Conservation (phyloP, 768 basidiomycete species). For the Brasilioporus rufonigricans region DNA sequence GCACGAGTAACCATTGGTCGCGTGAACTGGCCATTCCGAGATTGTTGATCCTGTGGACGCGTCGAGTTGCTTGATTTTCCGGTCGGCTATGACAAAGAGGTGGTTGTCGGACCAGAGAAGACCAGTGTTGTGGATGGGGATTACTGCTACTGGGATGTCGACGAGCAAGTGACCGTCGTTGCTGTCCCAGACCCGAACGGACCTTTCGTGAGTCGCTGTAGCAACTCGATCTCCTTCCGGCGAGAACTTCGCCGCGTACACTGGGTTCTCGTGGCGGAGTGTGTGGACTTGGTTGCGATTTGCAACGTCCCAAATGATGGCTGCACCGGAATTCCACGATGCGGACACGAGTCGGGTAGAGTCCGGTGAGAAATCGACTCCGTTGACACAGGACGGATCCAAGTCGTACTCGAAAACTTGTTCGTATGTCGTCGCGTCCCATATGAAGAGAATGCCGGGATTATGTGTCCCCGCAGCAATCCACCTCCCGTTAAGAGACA, state of each 20-base stretch:
- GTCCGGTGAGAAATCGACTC: too few species aligned
- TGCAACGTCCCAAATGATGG: too few species aligned
- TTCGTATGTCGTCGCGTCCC: too few species aligned
- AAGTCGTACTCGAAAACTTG: too few species aligned
- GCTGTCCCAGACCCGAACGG: conserved; percentile 1
- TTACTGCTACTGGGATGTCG: background rate
- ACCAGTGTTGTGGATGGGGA: conserved; percentile 1
- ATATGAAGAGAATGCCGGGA: too few species aligned
- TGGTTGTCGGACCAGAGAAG: conserved; percentile 5
- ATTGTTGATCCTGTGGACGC: background rate
- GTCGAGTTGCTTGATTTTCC: background rate
- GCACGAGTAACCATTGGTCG: too few species aligned
- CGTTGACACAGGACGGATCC: too few species aligned
- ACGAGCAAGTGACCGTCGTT: background rate
- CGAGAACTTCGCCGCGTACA: background rate
- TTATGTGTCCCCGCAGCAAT: background rate
- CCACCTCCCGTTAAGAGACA: background rate
- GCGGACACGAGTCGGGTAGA: too few species aligned
- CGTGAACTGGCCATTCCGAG: background rate
- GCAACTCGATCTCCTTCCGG: conserved; percentile 1
- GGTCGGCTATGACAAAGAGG: background rate
- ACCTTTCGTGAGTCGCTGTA: background rate
- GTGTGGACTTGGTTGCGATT: too few species aligned
- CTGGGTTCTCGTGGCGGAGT: too few species aligned
- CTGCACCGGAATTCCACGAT: too few species aligned